phyloP scores from a whole-genome alignment of 176 grass and related monocot species.

The Sorghum bicolor region DNA sequence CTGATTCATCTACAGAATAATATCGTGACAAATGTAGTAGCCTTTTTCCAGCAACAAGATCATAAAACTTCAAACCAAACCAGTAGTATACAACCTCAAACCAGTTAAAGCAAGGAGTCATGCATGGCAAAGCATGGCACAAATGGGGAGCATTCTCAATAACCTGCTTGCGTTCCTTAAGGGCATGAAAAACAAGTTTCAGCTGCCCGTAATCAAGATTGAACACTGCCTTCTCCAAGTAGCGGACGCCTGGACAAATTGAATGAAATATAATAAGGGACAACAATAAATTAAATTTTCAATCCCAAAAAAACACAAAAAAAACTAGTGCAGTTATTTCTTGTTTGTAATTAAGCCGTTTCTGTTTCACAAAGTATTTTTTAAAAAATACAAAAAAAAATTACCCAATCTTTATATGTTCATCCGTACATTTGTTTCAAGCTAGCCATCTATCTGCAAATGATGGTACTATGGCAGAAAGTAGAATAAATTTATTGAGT shows the following conservation, averaged over 20 bases:
- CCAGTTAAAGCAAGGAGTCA: constrained; percentile 99
- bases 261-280: constrained; percentile 1
- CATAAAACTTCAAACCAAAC: constrained; percentile 89
- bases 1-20: constrained; percentile 89
- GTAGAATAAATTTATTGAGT: neutral
- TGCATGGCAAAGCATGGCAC: constrained; percentile 89
- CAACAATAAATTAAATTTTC: neutral
- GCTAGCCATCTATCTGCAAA: neutral
- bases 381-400: neutral
- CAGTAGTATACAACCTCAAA: constrained; percentile 95
- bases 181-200: constrained; percentile 93
- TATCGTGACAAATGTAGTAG: constrained; percentile 91
- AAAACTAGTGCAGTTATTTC: neutral
- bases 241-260: constrained; percentile 68
- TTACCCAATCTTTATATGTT: neutral
- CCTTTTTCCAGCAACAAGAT: constrained; percentile 83
- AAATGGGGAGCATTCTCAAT: constrained; percentile 92
- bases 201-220: constrained; percentile 91
- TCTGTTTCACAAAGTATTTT: neutral
- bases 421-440: neutral
- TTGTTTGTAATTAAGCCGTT: neutral
- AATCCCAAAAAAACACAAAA: constrained; percentile 20
- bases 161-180: constrained; percentile 90
- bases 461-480: neutral
- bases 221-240: constrained; percentile 98